Evolutionary conservation across 2,329 filamentous ascomycete genomes (phyloP), one percentile per base, ranked within the genome.

Genomic region (Botrytis fabae): DNA sequence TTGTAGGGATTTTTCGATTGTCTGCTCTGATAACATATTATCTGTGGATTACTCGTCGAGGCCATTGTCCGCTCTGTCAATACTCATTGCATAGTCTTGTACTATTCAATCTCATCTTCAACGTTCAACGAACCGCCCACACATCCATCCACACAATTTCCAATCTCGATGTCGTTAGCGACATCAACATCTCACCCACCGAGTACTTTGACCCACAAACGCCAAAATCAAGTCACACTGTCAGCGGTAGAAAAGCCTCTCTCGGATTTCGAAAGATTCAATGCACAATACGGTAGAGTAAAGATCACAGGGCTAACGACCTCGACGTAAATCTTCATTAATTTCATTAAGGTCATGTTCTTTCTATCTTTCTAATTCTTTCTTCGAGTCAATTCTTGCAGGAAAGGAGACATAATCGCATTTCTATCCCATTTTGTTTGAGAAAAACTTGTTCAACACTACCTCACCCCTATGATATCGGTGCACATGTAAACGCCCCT

Each of bases 401-500:
- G 25, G 5, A 14, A 54, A 5, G 2, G 51, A n/a, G 51, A n/a
- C 2, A 28, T 54, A 4, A 8, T n/a, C 16, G 12, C 5, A 1
- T 54, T 28, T 28, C 12, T 5, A 54, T 54, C 14, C 25, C 25
- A n/a, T 16, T 16, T 54, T 54, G 51, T 54, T 54, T 28, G 51
- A 54, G n/a, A 12, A 12, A 25, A 28, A 16, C 14, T 16, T 28
- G 6, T 28, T 28, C 5, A 54, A 18, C n/a, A 18, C 18, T 4
- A 54, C 4, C 2, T 18, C n/a, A 69, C 7, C 20, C n/a, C 44
- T 38, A 48, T 18, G 65, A 69, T 46, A 63, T 63, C 7, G 69
- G 69, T 8, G 69, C 69, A 44, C 69, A 71, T 32, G 69, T 71
- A 60, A 71, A 71, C 22, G 69, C 57, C 2, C 69, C 69, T 46